Evolutionary conservation across 176 grass and related monocot species (phyloP), one percentile per base, ranked within the genome.

Genomic region (Carex myosuroides): DNA sequence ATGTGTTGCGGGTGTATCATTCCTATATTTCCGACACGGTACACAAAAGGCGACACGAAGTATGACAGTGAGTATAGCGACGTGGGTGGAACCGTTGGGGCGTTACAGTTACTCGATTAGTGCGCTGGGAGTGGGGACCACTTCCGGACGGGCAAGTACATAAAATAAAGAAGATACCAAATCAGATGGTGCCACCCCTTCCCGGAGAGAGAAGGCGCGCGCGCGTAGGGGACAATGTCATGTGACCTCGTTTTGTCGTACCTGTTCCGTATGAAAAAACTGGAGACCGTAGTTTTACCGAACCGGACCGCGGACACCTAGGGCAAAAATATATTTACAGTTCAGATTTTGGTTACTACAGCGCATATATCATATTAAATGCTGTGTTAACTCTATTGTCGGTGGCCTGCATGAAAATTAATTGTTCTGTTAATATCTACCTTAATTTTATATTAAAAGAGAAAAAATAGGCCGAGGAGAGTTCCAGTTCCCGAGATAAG

Each of bases 221-320:
- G 14, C 13, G 32, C 14, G 4, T 8, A n/a, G 66, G 70, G 24
- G 70, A 74, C 70, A 74, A 26, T 62, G 4, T 21, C 70, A 74
- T 74, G 70, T 74, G 70, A 74, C 70, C 20, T 74, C 44, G 9
- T 26, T 53, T 74, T 46, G 68, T 71, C 68, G 68, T 46, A 46
- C 0, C 10, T 22, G 2, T 74, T 44, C 13, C 10, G 42, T 7
- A 13, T 16, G 16, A 41, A 14, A 32, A 21, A 52, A 30, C 64
- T 33, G 29, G 29, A 67, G 13, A 67, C 30, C 32, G 8, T 2
- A 68, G 64, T 24, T 62, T 39, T 39, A 39, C 5, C 37, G 37
- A 48, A 8, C 44, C 44, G 44, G 44, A 48, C 8, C 44, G 8
- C 8, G 8, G 7, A 2, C 8, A 48, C 8, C 44, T 0, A 10